phyloP scores from a whole-genome alignment of 768 basidiomycete species.

The Suillus cothurnatus region DNA sequence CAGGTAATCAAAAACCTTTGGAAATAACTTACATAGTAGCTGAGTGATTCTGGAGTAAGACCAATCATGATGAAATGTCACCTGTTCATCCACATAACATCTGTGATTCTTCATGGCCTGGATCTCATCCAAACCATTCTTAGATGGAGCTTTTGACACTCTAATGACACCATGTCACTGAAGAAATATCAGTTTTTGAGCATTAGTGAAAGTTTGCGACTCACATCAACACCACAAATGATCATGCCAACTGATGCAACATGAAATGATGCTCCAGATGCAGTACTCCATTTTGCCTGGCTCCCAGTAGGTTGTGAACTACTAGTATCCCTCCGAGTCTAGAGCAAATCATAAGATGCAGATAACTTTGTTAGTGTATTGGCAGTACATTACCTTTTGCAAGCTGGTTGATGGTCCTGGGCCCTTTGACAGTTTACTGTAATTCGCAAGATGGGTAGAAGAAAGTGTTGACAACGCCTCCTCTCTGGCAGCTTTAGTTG shows the following conservation, averaged over 20 bases:
- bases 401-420: not conserved
- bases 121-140: not conserved
- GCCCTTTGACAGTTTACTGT: not conserved
- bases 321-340: not conserved
- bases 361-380: not conserved
- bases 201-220: not conserved
- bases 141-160: not conserved
- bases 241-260: not conserved
- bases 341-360: not conserved
- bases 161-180: not conserved
- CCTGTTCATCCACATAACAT: not conserved
- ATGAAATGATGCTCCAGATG: not conserved
- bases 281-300: not conserved
- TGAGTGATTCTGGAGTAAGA: not conserved
- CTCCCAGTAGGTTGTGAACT: not conserved
- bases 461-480: not conserved
- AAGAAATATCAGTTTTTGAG: not conserved
- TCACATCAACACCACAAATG: not conserved
- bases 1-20: not conserved
- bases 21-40: not conserved
- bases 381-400: not conserved
- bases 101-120: slow-evolving; percentile 4
- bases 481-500: not conserved
- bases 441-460: not conserved
- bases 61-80: not conserved